Base-by-base conservation (phyloP, 169 alveolate genomes). In the Amoebophrya sp. region DNA sequence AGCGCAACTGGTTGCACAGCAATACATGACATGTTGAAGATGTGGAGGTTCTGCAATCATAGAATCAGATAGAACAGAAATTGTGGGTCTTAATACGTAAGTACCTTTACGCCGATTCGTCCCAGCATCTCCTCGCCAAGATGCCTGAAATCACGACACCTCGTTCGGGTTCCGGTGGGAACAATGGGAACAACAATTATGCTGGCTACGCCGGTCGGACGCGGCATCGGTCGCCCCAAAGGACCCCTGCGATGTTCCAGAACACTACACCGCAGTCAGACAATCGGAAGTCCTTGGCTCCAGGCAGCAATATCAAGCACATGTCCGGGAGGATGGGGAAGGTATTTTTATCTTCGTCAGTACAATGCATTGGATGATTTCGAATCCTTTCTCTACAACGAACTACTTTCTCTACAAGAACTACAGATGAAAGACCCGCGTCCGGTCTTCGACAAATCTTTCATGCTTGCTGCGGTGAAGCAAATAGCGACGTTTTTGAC, bases 91-190 rank as follows among this genome's bases (percentile, higher is more conserved):
- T n/a, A n/a, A n/a, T n/a, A n/a, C n/a, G n/a, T n/a, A n/a, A n/a
- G n/a, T n/a, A n/a, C n/a, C n/a, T n/a, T n/a, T n/a, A n/a, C n/a
- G n/a, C n/a, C n/a, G n/a, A n/a, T n/a, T n/a, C n/a, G n/a, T n/a
- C n/a, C 65, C 65, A 12, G 6, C 65, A 47, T 47, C 65, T 18
- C 18, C 65, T 47, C 65, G 65, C 6, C 65, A 18, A 65, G 33
- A 65, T 65, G 83, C 83, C 83, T 12, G 83, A 65, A 6, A 65
- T 65, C 83, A 65, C 83, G 83, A 65, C 83, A 0, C 83, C 83
- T 29, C 83, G 83, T 6, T 36, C 83, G 83, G 76, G 36, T 10
- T 29, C 83, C 83, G 83, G 83, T 18, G 2, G 36, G 83, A 1
- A 1, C 83, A 1, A 0, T 36, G 12, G n/a, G n/a, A 53, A 23